phyloP scores from a whole-genome alignment of 805 yeast genomes.

The Yamadazyma philogaea region DNA sequence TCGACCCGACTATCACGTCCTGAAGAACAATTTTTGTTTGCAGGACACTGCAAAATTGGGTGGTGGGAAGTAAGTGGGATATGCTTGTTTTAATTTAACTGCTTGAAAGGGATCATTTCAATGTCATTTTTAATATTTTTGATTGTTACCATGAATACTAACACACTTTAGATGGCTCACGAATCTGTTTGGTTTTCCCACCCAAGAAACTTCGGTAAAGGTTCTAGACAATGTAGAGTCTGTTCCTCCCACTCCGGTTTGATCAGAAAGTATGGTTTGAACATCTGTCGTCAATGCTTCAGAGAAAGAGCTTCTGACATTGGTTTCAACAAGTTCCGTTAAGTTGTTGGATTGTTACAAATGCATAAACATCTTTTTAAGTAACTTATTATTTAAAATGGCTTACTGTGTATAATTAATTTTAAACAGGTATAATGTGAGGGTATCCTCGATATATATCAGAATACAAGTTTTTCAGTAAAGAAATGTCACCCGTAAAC shows the following conservation, averaged over 20 bases:
- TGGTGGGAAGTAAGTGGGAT: no score
- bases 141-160: slow-evolving; percentile 24
- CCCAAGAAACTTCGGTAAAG: slow-evolving; percentile 99
- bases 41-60: no score
- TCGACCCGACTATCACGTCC: no score
- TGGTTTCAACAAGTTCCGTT: slow-evolving; percentile 99
- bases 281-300: slow-evolving; percentile 99
- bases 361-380: slow-evolving; percentile 10
- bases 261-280: slow-evolving; percentile 99
- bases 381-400: slow-evolving; percentile 12
- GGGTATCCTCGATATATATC: slow-evolving; percentile 3
- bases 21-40: no score
- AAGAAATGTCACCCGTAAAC: no score
- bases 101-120: no score
- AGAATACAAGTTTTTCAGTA: slow-evolving; percentile 4
- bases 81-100: no score
- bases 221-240: slow-evolving; percentile 99
- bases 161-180: slow-evolving; percentile 83
- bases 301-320: slow-evolving; percentile 99
- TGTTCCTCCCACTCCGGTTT: slow-evolving; percentile 98
- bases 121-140: background rate
- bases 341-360: slow-evolving; percentile 32
- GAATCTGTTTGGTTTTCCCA: slow-evolving; percentile 99
- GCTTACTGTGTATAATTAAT: slow-evolving; percentile 17
- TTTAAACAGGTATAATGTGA: slow-evolving; percentile 5